These are phyloP conservation scores for Dichomitus squalens DNA, from an alignment of 1,284 basidiomycete species.

Conservation along the genomic window DNA sequence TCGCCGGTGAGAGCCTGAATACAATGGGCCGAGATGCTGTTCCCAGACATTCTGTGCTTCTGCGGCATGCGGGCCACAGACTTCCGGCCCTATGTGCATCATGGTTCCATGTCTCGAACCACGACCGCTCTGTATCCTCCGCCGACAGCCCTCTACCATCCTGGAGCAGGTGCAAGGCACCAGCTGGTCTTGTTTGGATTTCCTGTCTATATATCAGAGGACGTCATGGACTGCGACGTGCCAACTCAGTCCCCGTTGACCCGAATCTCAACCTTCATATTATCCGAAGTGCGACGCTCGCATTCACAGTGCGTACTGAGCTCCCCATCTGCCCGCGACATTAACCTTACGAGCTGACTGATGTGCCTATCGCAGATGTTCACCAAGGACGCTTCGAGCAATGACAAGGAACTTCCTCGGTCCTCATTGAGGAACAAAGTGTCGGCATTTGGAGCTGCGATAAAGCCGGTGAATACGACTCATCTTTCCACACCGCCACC, in stretches of 20 bases:
- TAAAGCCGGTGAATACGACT: slow-evolving; percentile 29
- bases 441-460: slow-evolving; percentile 23
- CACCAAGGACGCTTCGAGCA: slow-evolving; percentile 20
- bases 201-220: slow-evolving; percentile 28
- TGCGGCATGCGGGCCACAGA: slow-evolving; percentile 11
- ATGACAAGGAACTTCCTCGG: slow-evolving; percentile 31
- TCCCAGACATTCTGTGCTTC: slow-evolving; percentile 14
- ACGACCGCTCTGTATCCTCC: slow-evolving; percentile 5
- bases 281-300: slow-evolving; percentile 31
- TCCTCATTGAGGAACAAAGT: slow-evolving; percentile 27
- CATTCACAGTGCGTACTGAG: slow-evolving; percentile 25
- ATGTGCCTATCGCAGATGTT: slow-evolving; percentile 21
- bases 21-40: slow-evolving; percentile 15
- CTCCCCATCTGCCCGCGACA: slow-evolving; percentile 13
- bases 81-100: slow-evolving; percentile 12
- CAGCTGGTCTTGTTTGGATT: slow-evolving; percentile 20
- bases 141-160: slow-evolving; percentile 9
- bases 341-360: slow-evolving; percentile 13
- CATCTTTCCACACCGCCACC: slow-evolving; percentile 4
- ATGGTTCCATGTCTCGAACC: slow-evolving; percentile 5
- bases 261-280: slow-evolving; percentile 34
- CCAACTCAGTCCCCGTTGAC: slow-evolving; percentile 27
- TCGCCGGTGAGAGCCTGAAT: slow-evolving; percentile 15
- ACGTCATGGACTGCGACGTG: slow-evolving; percentile 9
- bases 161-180: slow-evolving; percentile 25